Percentiles rank a stretch among this genome's conserved stretches.
Conservation (phyloP, 148 eudicot species). For the Chenopodium album region DNA sequence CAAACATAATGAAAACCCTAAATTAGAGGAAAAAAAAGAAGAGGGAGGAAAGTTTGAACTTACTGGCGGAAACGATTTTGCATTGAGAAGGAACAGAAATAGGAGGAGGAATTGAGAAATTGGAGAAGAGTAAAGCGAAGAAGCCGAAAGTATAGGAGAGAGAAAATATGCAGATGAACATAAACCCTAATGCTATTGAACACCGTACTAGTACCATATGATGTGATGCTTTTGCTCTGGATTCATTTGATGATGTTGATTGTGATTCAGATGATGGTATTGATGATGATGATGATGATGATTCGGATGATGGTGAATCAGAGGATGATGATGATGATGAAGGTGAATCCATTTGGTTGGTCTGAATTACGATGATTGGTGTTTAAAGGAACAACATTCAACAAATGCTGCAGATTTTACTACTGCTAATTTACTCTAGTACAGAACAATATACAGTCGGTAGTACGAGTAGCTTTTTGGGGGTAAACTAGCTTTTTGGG, state of each 20-base stretch:
- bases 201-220: conserved; percentile 26
- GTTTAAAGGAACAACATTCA: background rate
- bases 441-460: no score
- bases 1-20: conserved; percentile 7
- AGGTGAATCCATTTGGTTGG: background rate
- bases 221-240: conserved; percentile 1
- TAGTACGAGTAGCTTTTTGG: no score
- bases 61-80: conserved; percentile 75
- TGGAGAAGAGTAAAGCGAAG: conserved; percentile 42
- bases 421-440: background rate
- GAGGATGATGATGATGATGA: background rate
- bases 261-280: background rate
- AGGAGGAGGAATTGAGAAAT: conserved; percentile 49
- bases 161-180: conserved; percentile 36
- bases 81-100: conserved; percentile 65
- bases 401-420: background rate
- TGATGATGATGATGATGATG: background rate
- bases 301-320: background rate
- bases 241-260: background rate
- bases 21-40: no score
- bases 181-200: conserved; percentile 27
- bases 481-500: no score
- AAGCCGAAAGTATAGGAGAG: conserved; percentile 43
- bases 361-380: background rate
- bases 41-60: conserved; percentile 7